Base-by-base conservation (phyloP, 495 filamentous ascomycete genomes). In the Venustampulla echinocandica region DNA sequence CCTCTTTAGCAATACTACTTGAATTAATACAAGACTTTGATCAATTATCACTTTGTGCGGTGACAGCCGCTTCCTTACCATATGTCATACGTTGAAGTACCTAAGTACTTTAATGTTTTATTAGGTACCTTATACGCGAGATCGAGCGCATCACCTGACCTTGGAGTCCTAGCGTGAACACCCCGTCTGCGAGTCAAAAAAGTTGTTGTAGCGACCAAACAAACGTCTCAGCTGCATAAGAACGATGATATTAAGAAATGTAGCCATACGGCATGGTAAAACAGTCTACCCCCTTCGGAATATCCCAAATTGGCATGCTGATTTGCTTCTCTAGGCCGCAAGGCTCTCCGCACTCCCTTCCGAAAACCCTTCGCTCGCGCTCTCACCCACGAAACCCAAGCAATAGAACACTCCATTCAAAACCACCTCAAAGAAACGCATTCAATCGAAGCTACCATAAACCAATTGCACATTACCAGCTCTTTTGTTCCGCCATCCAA, bases 171-270 rank as follows among this genome's bases (percentile, higher is more conserved):
- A 5, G 2, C 17, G 3, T 34, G 43, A 46, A 18, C 11, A 46
- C 14, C 18, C 4, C 9, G 24, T 15, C 3, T 42, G 13, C 23
- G 22, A 14, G 18, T 47, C 52, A 39, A 56, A 56, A 56, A 52
- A 48, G 46, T 49, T 48, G 23, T 2, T 6, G 20, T 19, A 19
- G 40, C 10, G 32, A 30, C 44, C n/a, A n/a, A 48, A 33, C 46
- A 42, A 35, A 39, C 45, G 41, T 15, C 11, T 24, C 11, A 35
- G 41, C 5, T 15, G 24, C 15, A 21, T 17, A 17, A 23, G 44
- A 40, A 54, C 49, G 11, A 76, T 76, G 73, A 75, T 76, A 51
- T 55, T 76, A 60, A 66, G 73, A 64, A 72, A 70, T 44, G 48
- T 69, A 21, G 68, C 62, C 44, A 59, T 65, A 42, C 68, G 71